A percentile compares a stretch with the other conserved stretches of the same genome.
phyloP scores from a whole-genome alignment of 164 flowering plant species.

The Liriodendron chinense region DNA sequence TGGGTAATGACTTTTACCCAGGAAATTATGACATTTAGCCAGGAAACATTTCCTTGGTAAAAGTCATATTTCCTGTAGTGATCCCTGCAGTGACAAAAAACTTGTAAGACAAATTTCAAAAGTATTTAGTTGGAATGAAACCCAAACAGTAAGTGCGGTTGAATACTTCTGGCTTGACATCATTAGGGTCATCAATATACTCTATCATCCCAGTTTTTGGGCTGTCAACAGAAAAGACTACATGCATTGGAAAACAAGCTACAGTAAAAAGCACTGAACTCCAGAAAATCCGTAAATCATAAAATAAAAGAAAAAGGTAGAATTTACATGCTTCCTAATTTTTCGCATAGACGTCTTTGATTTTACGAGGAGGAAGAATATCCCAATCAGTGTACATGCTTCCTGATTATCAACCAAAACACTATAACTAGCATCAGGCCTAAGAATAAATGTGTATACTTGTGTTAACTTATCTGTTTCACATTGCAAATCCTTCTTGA shows the following conservation, averaged over 20 bases:
- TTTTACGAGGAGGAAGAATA: conserved; percentile 86
- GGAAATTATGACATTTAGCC: too few relatives aligned
- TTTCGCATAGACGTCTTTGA: conserved; percentile 68
- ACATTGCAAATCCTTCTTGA: conserved; percentile 82
- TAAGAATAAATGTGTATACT: conserved; percentile 84
- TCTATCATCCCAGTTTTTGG: conserved; percentile 93
- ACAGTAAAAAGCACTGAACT: background rate
- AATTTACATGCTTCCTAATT: conserved; percentile 70
- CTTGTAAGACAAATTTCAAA: background rate
- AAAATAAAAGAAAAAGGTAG: background rate
- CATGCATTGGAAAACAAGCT: background rate
- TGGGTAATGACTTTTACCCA: too few relatives aligned
- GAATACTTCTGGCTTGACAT: conserved; percentile 65
- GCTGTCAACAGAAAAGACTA: conserved; percentile 39
- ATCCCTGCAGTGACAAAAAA: conserved; percentile 47
- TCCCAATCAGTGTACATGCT: conserved; percentile 97
- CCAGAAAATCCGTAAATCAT: background rate
- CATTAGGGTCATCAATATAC: conserved; percentile 79
- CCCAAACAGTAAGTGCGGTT: background rate
- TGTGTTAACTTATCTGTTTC: conserved; percentile 95
- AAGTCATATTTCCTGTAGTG: too few relatives aligned
- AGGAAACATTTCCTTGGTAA: too few relatives aligned
- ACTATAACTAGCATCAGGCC: conserved; percentile 88
- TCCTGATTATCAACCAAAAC: conserved; percentile 80
- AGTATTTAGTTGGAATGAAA: background rate